phyloP scores from a whole-genome alignment of 345 rosid genomes.

The Dipteronia dyeriana region DNA sequence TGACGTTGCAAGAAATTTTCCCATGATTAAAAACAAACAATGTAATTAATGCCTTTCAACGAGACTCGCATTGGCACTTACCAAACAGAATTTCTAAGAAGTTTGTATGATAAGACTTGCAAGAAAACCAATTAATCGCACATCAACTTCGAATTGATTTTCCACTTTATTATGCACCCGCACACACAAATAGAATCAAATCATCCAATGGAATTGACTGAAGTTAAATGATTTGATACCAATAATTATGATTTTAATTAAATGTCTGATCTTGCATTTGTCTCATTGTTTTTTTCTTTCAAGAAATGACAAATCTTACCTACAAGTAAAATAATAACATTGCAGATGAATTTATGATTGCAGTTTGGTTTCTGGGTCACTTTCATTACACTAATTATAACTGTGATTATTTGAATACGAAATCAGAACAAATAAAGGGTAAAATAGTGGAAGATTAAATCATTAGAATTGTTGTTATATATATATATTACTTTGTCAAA shows the following conservation, averaged over 20 bases:
- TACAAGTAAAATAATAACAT: constrained; percentile 27
- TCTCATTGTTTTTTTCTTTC: background rate
- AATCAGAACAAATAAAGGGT: constrained; percentile 28
- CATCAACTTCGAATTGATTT: constrained; percentile 15
- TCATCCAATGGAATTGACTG: constrained; percentile 18
- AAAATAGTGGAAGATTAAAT: constrained; percentile 23
- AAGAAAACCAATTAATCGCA: background rate
- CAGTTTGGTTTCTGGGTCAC: constrained; percentile 45
- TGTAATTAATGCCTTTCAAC: background rate
- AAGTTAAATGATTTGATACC: background rate
- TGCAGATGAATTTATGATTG: constrained; percentile 26
- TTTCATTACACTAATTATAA: constrained; percentile 36
- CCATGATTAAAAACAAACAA: background rate
- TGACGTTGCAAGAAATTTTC: constrained; percentile 11
- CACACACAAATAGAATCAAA: background rate
- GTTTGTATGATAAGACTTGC: constrained; percentile 4
- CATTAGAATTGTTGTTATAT: constrained; percentile 10
- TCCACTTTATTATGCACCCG: constrained; percentile 6
- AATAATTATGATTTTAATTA: constrained; percentile 23
- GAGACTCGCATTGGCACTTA: background rate
- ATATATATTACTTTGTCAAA: background rate
- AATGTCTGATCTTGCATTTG: constrained; percentile 5
- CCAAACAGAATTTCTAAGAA: background rate
- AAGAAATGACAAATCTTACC: constrained; percentile 24
- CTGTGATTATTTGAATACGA: constrained; percentile 32